These are phyloP conservation scores for Strigomonas culicis DNA, from an alignment of 208 protist genomes.

Conservation along the genomic window DNA sequence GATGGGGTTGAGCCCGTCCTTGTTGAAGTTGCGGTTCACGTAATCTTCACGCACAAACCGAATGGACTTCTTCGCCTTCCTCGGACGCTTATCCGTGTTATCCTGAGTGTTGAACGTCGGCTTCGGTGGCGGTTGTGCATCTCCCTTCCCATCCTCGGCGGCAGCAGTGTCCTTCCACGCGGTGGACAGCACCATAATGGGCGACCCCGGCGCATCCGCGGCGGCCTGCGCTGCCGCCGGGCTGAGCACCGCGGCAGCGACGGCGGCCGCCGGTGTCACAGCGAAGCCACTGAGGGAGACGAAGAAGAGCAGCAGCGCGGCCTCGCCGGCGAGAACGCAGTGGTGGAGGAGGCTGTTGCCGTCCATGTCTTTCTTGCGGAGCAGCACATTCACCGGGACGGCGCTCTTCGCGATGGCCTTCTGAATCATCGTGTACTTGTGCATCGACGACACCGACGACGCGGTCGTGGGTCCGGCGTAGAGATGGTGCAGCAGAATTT, in stretches of 20 bases:
- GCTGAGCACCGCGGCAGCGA: not conserved
- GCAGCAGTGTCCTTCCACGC: too few species aligned
- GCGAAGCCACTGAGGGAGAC: not conserved
- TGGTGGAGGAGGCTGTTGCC: not conserved
- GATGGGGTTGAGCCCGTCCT: not conserved
- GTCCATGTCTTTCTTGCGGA: not conserved
- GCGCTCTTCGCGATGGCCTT: not conserved
- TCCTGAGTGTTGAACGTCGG: too few species aligned
- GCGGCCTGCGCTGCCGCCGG: too few species aligned
- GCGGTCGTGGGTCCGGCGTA: not conserved
- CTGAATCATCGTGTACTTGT: not conserved
- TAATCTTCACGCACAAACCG: not conserved
- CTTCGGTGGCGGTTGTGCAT: too few species aligned
- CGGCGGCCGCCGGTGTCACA: not conserved
- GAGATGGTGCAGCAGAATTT: not conserved
- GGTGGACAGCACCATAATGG: too few species aligned
- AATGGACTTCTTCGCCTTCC: not conserved
- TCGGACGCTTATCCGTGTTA: not conserved
- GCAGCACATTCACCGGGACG: not conserved
- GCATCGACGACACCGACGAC: too few species aligned
- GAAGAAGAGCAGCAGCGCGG: not conserved
- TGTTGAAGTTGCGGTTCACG: not conserved
- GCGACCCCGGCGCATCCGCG: too few species aligned
- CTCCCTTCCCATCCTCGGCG: too few species aligned
- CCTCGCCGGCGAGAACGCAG: not conserved